Conservation (phyloP, 1,284 basidiomycete species). For the Ceratobasidium sp. region DNA sequence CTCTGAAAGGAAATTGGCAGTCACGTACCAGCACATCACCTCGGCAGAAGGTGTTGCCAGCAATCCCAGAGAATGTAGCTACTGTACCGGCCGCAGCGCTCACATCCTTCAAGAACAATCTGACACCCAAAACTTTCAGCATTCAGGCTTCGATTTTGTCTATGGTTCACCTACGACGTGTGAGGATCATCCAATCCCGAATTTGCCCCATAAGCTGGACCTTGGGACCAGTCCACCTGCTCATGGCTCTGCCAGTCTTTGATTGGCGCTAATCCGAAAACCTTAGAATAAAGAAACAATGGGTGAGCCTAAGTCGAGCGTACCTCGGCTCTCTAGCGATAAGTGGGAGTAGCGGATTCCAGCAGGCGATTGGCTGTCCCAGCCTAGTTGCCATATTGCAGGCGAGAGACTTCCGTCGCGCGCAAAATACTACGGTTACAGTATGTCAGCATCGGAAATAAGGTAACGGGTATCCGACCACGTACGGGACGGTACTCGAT, state of each 20-base stretch:
- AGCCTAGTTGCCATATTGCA: constrained; percentile 43
- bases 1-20: not conserved
- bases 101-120: constrained; percentile 42
- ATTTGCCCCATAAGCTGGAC: constrained; percentile 42
- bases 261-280: constrained; percentile 6
- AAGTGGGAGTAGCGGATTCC: constrained; percentile 15
- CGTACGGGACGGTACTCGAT: constrained; percentile 43
- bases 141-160: too few relatives aligned
- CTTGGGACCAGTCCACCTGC: constrained; percentile 23
- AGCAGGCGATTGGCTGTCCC: constrained; percentile 41
- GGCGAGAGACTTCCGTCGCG: constrained; percentile 42
- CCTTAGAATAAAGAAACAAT: not conserved
- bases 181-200: constrained; percentile 24
- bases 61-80: constrained; percentile 16
- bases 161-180: constrained; percentile 27
- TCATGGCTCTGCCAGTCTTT: constrained; percentile 44
- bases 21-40: constrained; percentile 21
- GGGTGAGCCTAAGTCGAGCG: not conserved
- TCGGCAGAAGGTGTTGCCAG: constrained; percentile 36
- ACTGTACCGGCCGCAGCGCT: constrained; percentile 16
- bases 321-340: constrained; percentile 27
- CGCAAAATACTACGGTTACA: constrained; percentile 38
- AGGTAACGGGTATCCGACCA: not conserved
- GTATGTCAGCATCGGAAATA: not conserved
- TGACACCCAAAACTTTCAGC: not conserved